Evolutionary conservation across 2,329 filamentous ascomycete genomes (phyloP).

Genomic region (Calonectria montana): DNA sequence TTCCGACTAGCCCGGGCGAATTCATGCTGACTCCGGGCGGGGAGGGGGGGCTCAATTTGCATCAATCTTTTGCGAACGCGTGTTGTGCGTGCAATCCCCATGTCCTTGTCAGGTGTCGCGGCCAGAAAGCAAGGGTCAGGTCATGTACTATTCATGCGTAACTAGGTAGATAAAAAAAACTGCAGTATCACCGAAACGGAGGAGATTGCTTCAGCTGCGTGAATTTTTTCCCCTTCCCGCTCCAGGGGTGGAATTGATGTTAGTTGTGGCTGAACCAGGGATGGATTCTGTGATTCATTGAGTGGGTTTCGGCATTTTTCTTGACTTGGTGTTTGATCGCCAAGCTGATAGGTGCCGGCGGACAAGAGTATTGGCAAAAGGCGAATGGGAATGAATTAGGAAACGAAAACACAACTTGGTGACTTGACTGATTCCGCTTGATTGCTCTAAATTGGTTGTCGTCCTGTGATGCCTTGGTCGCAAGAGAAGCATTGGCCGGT

Average conservation of each 20-base stretch:
- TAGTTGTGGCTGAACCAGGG: neutral
- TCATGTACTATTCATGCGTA: neutral
- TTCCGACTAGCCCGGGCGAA: neutral
- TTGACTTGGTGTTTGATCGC: neutral
- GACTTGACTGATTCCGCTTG: neutral
- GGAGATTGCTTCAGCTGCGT: neutral
- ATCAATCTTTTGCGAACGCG: neutral
- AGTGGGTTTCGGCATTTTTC: neutral
- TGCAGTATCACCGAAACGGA: constrained; percentile 1
- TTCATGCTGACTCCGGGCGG: neutral
- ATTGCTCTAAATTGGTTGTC: neutral
- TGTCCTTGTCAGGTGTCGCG: neutral
- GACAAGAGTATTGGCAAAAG: neutral
- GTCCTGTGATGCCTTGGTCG: neutral
- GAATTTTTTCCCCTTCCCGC: neutral
- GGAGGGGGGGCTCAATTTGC: neutral
- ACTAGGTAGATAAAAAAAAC: neutral
- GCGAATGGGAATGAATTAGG: neutral
- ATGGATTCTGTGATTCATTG: neutral
- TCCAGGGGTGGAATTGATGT: neutral
- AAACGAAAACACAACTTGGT: neutral
- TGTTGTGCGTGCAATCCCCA: neutral
- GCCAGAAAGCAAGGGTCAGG: neutral
- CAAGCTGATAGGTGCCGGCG: neutral
- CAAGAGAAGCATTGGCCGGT: neutral